phyloP scores from a whole-genome alignment of 768 basidiomycete genomes.

The Serendipita sp. region DNA sequence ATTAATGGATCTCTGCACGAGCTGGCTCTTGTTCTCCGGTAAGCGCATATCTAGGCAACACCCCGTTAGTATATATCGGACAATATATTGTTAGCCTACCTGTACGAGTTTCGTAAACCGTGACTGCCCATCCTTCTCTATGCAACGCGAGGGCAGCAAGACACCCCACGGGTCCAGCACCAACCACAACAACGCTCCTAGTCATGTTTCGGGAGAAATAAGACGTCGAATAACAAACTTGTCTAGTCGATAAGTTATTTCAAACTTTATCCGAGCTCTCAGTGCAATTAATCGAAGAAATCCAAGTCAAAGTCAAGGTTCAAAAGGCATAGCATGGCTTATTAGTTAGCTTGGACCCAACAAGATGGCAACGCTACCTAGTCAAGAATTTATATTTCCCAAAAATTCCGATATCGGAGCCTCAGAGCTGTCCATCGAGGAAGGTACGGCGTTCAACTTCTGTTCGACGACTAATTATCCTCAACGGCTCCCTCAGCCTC shows the following conservation, averaged over 20 bases:
- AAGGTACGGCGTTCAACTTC: slow-evolving; percentile 6
- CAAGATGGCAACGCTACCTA: too few species aligned
- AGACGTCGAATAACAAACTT: not conserved
- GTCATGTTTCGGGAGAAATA: not conserved
- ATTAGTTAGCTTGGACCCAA: not conserved
- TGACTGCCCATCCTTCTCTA: slow-evolving; percentile 72
- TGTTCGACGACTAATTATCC: not conserved
- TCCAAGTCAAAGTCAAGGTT: not conserved
- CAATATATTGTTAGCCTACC: slow-evolving; percentile 29
- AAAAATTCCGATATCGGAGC: slow-evolving; percentile 36
- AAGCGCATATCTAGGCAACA: slow-evolving; percentile 48
- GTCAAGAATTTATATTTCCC: slow-evolving; percentile 20
- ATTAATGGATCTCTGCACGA: slow-evolving; percentile 83
- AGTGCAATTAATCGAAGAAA: too few species aligned
- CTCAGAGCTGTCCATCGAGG: slow-evolving; percentile 15
- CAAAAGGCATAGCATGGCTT: not conserved
- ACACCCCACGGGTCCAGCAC: slow-evolving; percentile 91
- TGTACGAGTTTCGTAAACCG: slow-evolving; percentile 62
- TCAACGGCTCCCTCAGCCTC: slow-evolving; percentile 23
- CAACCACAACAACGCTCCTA: slow-evolving; percentile 24
- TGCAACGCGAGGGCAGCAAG: slow-evolving; percentile 75
- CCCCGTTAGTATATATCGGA: slow-evolving; percentile 8
- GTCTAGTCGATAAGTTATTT: not conserved
- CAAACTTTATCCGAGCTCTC: too few species aligned
- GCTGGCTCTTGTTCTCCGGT: slow-evolving; percentile 44